Conservation (phyloP, 495 filamentous ascomycete species). For the Trichoderma asperelloides region DNA sequence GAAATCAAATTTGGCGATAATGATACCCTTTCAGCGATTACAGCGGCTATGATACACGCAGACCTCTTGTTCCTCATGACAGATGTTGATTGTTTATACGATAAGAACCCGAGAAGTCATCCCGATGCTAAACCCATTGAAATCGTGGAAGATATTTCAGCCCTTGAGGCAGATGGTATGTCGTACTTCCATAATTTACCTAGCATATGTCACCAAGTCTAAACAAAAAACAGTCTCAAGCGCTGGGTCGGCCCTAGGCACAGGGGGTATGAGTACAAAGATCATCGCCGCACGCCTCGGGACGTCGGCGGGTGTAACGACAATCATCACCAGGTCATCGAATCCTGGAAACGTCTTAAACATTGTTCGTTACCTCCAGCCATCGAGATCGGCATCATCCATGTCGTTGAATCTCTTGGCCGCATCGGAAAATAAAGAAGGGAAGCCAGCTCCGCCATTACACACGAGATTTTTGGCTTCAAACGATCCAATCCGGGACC, state of each 20-base stretch:
- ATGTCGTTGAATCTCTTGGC: slow-evolving; percentile 24
- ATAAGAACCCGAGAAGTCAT: slow-evolving; percentile 81
- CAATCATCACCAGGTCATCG: slow-evolving; percentile 85
- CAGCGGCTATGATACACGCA: slow-evolving; percentile 92
- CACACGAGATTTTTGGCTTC: slow-evolving; percentile 92
- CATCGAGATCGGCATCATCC: slow-evolving; percentile 18
- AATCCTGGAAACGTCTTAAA: slow-evolving; percentile 85
- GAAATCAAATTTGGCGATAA: slow-evolving; percentile 99
- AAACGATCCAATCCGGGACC: slow-evolving; percentile 77
- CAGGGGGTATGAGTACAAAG: slow-evolving; percentile 97
- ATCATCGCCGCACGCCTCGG: slow-evolving; percentile 90
- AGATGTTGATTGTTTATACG: slow-evolving; percentile 94
- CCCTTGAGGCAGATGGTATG: slow-evolving; percentile 72
- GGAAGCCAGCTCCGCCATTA: slow-evolving; percentile 43
- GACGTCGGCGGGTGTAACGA: slow-evolving; percentile 90
- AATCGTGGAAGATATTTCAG: slow-evolving; percentile 79
- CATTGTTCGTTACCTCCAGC: slow-evolving; percentile 69
- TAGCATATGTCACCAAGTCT: slow-evolving; percentile 6
- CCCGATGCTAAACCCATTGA: slow-evolving; percentile 84
- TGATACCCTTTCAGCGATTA: slow-evolving; percentile 92
- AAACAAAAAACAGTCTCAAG: slow-evolving; percentile 54
- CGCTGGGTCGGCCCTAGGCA: slow-evolving; percentile 80
- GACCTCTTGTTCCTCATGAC: slow-evolving; percentile 98
- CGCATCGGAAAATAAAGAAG: slow-evolving; percentile 10
- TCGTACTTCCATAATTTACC: background rate